phyloP scores from a whole-genome alignment of 202 grass and related monocot genomes.

The Carex arenaria region DNA sequence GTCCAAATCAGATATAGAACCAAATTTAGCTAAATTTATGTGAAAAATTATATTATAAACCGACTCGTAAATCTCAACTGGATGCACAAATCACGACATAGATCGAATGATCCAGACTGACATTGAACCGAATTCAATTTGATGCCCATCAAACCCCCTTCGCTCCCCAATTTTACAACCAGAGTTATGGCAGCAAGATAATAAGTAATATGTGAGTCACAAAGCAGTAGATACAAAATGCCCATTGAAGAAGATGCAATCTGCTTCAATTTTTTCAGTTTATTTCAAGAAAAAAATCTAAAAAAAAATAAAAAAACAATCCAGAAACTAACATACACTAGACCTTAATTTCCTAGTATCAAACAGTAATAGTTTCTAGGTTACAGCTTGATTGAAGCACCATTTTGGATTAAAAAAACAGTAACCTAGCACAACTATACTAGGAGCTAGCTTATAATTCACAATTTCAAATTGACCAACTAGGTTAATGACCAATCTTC shows the following conservation, averaged over 20 bases:
- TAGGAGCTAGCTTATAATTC: neutral
- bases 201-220: neutral
- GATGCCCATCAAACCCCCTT: too few species aligned
- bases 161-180: neutral
- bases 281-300: neutral
- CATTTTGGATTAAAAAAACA: neutral
- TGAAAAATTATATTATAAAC: too few species aligned
- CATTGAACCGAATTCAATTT: too few species aligned
- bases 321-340: neutral
- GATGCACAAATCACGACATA: rapidly evolving
- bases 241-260: neutral
- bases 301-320: neutral
- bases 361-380: neutral
- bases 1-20: too few species aligned
- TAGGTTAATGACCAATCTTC: neutral
- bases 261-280: neutral
- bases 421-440: neutral
- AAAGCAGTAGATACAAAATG: neutral
- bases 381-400: constrained; percentile 3
- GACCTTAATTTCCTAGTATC: neutral
- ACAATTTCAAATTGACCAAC: neutral
- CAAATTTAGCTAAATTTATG: too few species aligned
- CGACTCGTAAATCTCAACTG: too few species aligned
- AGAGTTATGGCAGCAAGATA: neutral
- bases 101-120: too few species aligned